phyloP scores from a whole-genome alignment of 1,139 yeast genomes.

The Protomyces gravidus region DNA sequence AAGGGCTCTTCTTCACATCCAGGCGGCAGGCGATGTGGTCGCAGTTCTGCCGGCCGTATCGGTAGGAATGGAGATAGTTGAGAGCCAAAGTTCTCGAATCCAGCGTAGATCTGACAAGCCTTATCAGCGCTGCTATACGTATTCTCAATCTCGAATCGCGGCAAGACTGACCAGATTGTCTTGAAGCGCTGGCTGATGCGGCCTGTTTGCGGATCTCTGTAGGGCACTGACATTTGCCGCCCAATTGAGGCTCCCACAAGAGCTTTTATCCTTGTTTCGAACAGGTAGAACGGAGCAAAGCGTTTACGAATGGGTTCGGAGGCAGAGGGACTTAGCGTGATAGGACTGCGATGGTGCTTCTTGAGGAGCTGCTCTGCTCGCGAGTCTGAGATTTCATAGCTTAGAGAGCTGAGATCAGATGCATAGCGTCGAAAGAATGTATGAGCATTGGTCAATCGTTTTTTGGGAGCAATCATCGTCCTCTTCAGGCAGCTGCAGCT shows the following conservation, averaged over 20 bases:
- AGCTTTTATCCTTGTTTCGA: constrained; percentile 8
- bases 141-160: constrained; percentile 21
- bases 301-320: constrained; percentile 5
- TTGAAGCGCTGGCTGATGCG: constrained; percentile 11
- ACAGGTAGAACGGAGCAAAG: constrained; percentile 16
- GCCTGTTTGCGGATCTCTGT: constrained; percentile 26
- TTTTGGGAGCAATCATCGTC: not conserved
- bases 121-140: constrained; percentile 12
- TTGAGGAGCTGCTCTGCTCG: not conserved
- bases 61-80: constrained; percentile 7
- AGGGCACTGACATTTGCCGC: constrained; percentile 20
- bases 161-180: constrained; percentile 16
- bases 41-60: constrained; percentile 3
- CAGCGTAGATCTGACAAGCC: constrained; percentile 22
- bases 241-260: constrained; percentile 15
- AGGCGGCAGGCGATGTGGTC: not conserved
- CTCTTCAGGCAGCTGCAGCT: not conserved
- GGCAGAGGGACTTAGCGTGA: constrained; percentile 12
- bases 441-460: not conserved
- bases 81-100: constrained; percentile 13
- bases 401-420: not conserved
- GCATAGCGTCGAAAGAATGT: not conserved
- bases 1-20: constrained; percentile 10
- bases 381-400: not conserved
- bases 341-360: constrained; percentile 8